Evolutionary conservation across 2,329 filamentous ascomycete species (phyloP), one percentile per base, ranked within the genome.

Genomic region (Knoxdaviesia proteae): DNA sequence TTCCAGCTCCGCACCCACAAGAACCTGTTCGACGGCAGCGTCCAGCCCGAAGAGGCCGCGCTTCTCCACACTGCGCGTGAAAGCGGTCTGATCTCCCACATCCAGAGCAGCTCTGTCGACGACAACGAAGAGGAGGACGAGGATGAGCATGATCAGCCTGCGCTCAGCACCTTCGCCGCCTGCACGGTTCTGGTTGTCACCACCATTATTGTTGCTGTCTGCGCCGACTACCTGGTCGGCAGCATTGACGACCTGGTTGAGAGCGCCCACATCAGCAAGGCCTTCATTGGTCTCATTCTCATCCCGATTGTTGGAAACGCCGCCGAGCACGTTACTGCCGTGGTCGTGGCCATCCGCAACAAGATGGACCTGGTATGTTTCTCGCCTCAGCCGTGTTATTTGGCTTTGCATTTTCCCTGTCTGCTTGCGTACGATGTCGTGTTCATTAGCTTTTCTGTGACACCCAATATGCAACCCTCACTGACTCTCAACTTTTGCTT

Each of bases 221-320:
- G 80, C 52, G 81, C 81, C 49, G 81, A 86, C 47, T 83, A 80
- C 52, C 67, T 87, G 6, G 81, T 87, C 34, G 77, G 74, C 51
- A 82, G 76, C 52, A 86, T 86, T 52, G 79, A 84, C 49, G 64
- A 67, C 32, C 69, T 87, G 39, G 81, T 84, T 30, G 67, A 74
- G 49, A 74, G 65, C 38, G 74, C 75, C 2, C 69, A 76, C 46
- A 80, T 87, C 55, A 84, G 77, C 63, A 81, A 81, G 59, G 83
- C 77, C 1, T 87, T 87, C 50, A 84, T 87, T 50, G 81, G 81
- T 63, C 63, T 86, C 40, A 82, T 86, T 41, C 62, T 86, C 20
- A 79, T 86, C 40, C 80, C 80, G 3, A 84, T 86, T 49, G 80
- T 86, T 33, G 80, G 80, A 38, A 86, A 86, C 51, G 80, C 80